A percentile compares a stretch with the other conserved stretches of the same genome.
phyloP scores from a whole-genome alignment of 768 basidiomycete genomes.

The Termitomyces eurrhizus region DNA sequence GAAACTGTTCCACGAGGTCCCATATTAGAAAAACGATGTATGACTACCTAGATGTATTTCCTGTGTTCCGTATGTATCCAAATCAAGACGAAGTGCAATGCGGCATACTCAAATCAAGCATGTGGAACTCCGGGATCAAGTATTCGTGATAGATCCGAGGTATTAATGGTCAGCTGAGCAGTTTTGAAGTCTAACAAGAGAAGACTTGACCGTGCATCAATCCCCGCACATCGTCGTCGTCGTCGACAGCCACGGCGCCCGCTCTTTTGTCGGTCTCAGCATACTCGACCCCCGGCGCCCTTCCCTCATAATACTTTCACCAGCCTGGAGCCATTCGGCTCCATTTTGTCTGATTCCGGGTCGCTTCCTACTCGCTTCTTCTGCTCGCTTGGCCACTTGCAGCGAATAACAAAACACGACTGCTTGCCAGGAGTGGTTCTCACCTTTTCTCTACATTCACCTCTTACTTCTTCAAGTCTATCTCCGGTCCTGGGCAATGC shows the following conservation, averaged over 20 bases:
- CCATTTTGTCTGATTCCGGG: constrained; percentile 12
- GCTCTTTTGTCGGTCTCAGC: constrained; percentile 9
- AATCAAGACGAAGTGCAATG: constrained; percentile 11
- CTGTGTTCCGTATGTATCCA: constrained; percentile 10
- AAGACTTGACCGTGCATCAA: constrained; percentile 14
- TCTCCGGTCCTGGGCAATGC: constrained; percentile 45
- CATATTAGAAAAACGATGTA: constrained; percentile 49
- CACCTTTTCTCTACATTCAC: constrained; percentile 21
- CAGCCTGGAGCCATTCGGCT: constrained; percentile 6
- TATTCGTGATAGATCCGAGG: constrained; percentile 23
- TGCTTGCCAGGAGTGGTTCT: constrained; percentile 8
- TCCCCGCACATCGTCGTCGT: constrained; percentile 12
- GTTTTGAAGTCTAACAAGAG: constrained; percentile 7
- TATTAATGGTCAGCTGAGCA: constrained; percentile 19
- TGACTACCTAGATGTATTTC: constrained; percentile 1
- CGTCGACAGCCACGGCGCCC: constrained; percentile 16
- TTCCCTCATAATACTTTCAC: not conserved
- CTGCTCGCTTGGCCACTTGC: constrained; percentile 17
- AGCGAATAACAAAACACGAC: constrained; percentile 15
- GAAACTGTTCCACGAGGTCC: constrained; percentile 86
- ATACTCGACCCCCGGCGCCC: not conserved
- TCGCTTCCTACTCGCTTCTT: constrained; percentile 18
- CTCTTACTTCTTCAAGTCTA: constrained; percentile 26
- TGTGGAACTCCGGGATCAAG: constrained; percentile 13
- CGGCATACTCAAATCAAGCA: constrained; percentile 12